Evolutionary conservation across 106 monocot species (phyloP), one percentile per base, ranked within the genome.

Genomic region (Posidonia australis): DNA sequence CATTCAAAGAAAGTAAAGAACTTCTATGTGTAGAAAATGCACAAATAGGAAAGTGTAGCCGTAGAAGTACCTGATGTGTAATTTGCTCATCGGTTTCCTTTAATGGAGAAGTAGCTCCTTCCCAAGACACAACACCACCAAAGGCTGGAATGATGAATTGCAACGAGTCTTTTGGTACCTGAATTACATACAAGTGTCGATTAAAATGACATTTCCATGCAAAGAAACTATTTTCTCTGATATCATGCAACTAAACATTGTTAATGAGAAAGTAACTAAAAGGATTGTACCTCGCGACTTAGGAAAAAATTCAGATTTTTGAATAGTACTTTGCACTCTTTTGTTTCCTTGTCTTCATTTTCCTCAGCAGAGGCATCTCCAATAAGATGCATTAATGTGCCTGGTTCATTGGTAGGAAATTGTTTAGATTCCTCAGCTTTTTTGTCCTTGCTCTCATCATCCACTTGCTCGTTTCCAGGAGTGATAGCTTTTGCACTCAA

Each of bases 51-150:
- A 29, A 29, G 28, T 18, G 7, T n/a, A n/a, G n/a, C 9, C n/a
- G 19, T 10, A 36, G 42, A 44, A 30, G 53, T 47, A 99, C 98
- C 88, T 99, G 98, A 86, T 99, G 81, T 5, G 87, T 88, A 46
- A 91, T 92, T 22, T 68, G 60, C 61, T 92, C 81, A 70, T 88
- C 85, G 20, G 79, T 21, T 72, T 91, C 98, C 28, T 69, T 70
- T 46, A 83, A 78, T 51, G 98, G 98, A 63, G 85, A 76, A 56
- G 83, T 82, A 76, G 85, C 83, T 24, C 98, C 98, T n/a, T 91
- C 98, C 98, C 98, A 99, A 18, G 98, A 88, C 23, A 99, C 87
- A n/a, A 72, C 63, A 59, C 98, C 96, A 62, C 98, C 98, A 78
- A 99, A 91, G 28, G 98, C 90, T 24, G 87, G 88, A 71, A 91